Evolutionary conservation across 495 filamentous ascomycete species (phyloP), one percentile per base, ranked within the genome.

Genomic region (Daldinia concentrica): DNA sequence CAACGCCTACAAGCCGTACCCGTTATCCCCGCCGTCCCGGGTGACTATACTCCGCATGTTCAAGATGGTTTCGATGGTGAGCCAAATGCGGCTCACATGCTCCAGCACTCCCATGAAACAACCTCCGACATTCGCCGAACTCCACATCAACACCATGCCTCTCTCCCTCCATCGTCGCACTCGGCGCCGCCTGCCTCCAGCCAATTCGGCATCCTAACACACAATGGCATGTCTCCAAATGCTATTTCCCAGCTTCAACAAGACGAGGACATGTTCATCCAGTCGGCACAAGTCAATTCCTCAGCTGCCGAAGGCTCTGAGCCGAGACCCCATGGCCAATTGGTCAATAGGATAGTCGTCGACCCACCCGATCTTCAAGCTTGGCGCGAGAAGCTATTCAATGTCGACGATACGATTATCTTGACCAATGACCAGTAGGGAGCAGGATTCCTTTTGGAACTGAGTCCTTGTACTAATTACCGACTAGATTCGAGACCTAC

Each of bases 391-490:
- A 89, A 84, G 73, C 81, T 96, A 48, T 97, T 96, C 77, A 82
- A 92, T 74, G 89, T 95, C 15, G 88, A 94, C 68, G 89, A 92
- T 29, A 86, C 83, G 11, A 90, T 97, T 52, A 87, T 87, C 6
- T 74, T 97, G 74, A 92, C 86, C 36, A 90, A 94, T 82, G 90
- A 95, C 61, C 85, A 95, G 92, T 94, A 88, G 69, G 88, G 81
- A 32, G 64, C 37, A 22, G 27, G 43, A 37, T 24, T 52, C n/a
- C n/a, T 50, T 51, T 57, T 58, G 12, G 62, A 55, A 29, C 48
- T 71, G 43, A 61, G n/a, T 64, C 57, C 43, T 73, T 68, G 50
- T 69, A 73, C 69, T 57, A 50, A 62, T 58, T 57, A 48, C 45
- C 48, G 17, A 36, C 51, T 73, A 95, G 93, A 78, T 95, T 92